phyloP scores from a whole-genome alignment of 208 protist genomes.

The Trypanosoma avium region DNA sequence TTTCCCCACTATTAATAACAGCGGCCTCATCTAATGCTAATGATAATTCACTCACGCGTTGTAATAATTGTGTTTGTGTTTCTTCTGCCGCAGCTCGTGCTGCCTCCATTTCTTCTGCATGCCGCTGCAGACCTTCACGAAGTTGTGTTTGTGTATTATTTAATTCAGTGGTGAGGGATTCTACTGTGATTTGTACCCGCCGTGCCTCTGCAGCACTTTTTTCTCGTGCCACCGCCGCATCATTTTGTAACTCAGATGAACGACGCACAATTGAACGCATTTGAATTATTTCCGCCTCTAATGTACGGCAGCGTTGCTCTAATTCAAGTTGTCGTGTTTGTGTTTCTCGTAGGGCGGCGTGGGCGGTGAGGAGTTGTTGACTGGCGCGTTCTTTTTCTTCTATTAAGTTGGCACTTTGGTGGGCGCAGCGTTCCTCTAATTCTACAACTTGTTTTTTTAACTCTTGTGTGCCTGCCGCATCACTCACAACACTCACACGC shows the following conservation, averaged over 20 bases:
- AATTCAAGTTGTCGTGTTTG: constrained; percentile 64
- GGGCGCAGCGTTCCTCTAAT: constrained; percentile 62
- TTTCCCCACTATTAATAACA: constrained; percentile 29
- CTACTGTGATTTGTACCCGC: no score
- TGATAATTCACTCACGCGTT: constrained; percentile 41
- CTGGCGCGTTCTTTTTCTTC: constrained; percentile 61
- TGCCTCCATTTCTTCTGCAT: constrained; percentile 39
- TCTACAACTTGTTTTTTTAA: constrained; percentile 56
- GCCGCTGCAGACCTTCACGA: no score
- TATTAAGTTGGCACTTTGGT: constrained; percentile 40
- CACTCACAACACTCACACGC: constrained; percentile 52
- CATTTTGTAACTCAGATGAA: constrained; percentile 68
- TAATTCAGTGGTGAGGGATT: constrained; percentile 30
- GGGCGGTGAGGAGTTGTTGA: constrained; percentile 65
- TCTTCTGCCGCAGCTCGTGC: constrained; percentile 27
- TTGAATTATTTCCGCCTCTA: constrained; percentile 55
- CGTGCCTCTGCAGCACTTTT: constrained; percentile 51
- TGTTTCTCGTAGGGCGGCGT: constrained; percentile 77
- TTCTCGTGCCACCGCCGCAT: constrained; percentile 68
- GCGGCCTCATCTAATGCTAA: constrained; percentile 24
- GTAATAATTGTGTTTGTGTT: constrained; percentile 31
- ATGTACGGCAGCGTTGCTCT: constrained; percentile 66
- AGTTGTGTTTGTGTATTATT: constrained; percentile 34
- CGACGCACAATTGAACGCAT: constrained; percentile 69
- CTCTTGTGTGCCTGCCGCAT: constrained; percentile 38